Evolutionary conservation across 257 asterid genomes (phyloP).

Genomic region (Nicotiana obtusifolia): DNA sequence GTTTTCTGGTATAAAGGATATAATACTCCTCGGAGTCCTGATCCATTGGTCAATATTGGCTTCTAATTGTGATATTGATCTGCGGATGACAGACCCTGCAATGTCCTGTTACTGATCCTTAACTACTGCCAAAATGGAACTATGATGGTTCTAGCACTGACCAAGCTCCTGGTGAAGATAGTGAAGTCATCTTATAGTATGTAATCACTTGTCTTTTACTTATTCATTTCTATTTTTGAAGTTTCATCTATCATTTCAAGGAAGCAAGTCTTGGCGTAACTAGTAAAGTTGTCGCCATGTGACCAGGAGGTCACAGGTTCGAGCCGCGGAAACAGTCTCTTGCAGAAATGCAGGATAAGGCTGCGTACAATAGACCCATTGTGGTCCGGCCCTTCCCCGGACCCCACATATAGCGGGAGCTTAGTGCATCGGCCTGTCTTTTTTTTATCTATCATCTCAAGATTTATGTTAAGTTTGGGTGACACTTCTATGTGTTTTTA

Average conservation of each 20-base stretch:
- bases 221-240: neutral
- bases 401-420: too few species aligned
- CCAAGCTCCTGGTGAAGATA: slow-evolving; percentile 95
- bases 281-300: too few species aligned
- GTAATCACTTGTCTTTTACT: neutral
- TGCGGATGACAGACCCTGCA: slow-evolving; percentile 51
- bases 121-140: slow-evolving; percentile 97
- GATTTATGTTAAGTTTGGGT: neutral
- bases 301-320: too few species aligned
- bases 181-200: slow-evolving; percentile 97
- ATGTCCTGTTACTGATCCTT: slow-evolving; percentile 78
- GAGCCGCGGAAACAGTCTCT: too few species aligned
- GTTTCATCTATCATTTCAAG: neutral
- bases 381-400: too few species aligned
- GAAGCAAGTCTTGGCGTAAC: too few species aligned
- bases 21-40: neutral
- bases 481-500: too few species aligned
- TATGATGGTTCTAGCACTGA: slow-evolving; percentile 96
- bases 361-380: too few species aligned
- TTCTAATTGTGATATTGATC: neutral
- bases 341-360: too few species aligned
- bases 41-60: neutral
- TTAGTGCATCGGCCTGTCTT: too few species aligned
- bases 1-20: neutral
- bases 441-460: too few species aligned